Evolutionary conservation across 108 stramenopile genomes (phyloP).

Genomic region (Schizochytrium sp.): DNA sequence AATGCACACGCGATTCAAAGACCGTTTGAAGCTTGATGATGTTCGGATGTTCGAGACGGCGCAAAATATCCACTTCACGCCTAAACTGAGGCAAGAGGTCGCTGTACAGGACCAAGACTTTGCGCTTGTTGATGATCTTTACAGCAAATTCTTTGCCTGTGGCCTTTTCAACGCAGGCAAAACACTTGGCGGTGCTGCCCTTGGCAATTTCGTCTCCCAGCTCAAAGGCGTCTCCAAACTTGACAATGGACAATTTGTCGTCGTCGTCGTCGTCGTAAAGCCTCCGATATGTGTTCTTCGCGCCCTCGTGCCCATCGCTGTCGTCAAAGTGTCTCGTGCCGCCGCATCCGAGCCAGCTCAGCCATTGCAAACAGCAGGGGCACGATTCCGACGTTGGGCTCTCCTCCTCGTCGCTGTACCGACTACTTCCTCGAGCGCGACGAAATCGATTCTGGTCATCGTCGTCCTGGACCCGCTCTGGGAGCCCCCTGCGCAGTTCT

Average conservation of each 20-base stretch:
- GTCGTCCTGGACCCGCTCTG: too few relatives aligned
- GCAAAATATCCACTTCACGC: not conserved
- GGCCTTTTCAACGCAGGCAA: not conserved
- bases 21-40: not conserved
- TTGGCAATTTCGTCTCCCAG: not conserved
- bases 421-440: too few relatives aligned
- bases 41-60: not conserved
- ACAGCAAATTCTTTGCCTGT: not conserved
- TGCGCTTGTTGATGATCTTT: not conserved
- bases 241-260: not conserved
- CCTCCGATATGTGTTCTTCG: too few relatives aligned
- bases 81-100: not conserved
- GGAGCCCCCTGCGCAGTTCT: too few relatives aligned
- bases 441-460: too few relatives aligned
- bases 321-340: too few relatives aligned
- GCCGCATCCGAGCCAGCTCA: too few relatives aligned
- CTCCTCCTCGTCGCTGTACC: too few relatives aligned
- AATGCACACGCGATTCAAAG: not conserved
- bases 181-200: not conserved
- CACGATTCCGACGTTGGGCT: too few relatives aligned
- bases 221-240: not conserved
- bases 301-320: too few relatives aligned
- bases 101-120: not conserved
- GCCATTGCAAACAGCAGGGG: too few relatives aligned
- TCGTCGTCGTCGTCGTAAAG: too few relatives aligned